These are phyloP conservation scores for Xylaria palmicola DNA, from an alignment of 495 filamentous ascomycete species.

Conservation along the genomic window DNA sequence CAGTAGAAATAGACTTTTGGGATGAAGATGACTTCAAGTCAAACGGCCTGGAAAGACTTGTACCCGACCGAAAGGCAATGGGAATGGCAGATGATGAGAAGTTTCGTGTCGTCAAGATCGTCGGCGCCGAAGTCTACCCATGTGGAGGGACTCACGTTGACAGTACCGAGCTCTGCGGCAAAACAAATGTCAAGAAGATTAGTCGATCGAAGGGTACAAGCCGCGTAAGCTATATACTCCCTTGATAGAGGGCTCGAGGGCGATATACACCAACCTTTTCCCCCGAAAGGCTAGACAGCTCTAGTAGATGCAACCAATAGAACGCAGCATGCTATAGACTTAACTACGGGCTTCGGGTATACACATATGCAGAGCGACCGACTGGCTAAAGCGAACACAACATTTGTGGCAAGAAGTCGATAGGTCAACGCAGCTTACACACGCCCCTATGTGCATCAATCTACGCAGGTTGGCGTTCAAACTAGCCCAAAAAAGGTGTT, in stretches of 20 bases:
- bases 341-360: not conserved
- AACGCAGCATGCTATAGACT: not conserved
- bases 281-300: not conserved
- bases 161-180: constrained; percentile 50
- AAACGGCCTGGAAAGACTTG: constrained; percentile 44
- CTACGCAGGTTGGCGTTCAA: not conserved
- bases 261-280: not conserved
- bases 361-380: not conserved
- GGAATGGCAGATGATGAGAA: constrained; percentile 45
- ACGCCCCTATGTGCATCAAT: no score
- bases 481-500: not conserved
- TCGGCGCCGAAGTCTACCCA: constrained; percentile 59
- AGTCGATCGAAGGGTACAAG: constrained; percentile 55
- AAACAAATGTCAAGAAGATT: constrained; percentile 60
- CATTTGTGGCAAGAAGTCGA: no score
- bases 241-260: constrained; percentile 15
- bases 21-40: constrained; percentile 49
- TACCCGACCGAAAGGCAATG: constrained; percentile 48
- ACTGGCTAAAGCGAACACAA: no score
- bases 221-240: constrained; percentile 53
- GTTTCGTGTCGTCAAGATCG: constrained; percentile 55
- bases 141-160: constrained; percentile 67
- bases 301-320: not conserved
- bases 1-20: constrained; percentile 62
- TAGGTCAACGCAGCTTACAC: no score